Conservation (phyloP, 108 stramenopile species). For the Mediolabrus comicus region DNA sequence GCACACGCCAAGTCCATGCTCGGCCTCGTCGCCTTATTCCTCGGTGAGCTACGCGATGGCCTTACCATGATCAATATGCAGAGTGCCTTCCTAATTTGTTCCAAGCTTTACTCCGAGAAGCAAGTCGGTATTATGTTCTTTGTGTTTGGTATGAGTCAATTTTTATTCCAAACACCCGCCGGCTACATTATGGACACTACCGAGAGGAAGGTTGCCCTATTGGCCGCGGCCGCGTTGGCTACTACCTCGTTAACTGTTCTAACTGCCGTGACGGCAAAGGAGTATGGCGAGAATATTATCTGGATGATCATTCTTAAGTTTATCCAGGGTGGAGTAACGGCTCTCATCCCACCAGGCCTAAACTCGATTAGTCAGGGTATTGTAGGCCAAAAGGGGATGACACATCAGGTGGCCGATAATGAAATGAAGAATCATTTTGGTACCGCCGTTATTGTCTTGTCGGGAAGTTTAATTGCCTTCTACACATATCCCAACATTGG, state of each 20-base stretch:
- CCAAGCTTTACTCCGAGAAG: conserved; percentile 79
- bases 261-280: conserved; percentile 74
- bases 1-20: conserved; percentile 36
- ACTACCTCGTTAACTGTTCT: conserved; percentile 70
- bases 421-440: conserved; percentile 92
- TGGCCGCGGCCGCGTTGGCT: conserved; percentile 61
- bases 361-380: conserved; percentile 90
- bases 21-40: conserved; percentile 75
- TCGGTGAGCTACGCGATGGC: conserved; percentile 89
- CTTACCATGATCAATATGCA: conserved; percentile 94
- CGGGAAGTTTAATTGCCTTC: conserved; percentile 68
- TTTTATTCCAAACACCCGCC: conserved; percentile 86
- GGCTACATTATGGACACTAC: conserved; percentile 88
- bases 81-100: conserved; percentile 81
- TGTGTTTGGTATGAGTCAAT: conserved; percentile 88
- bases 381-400: conserved; percentile 85
- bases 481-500: conserved; percentile 77
- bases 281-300: conserved; percentile 63
- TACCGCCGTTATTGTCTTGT: conserved; percentile 81
- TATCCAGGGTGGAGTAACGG: conserved; percentile 79
- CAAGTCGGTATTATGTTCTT: conserved; percentile 89
- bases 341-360: conserved; percentile 85
- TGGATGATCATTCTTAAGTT: conserved; percentile 83
- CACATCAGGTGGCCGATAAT: conserved; percentile 77
- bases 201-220: conserved; percentile 67